Conservation (phyloP, 2,329 filamentous ascomycete genomes). For the Colletotrichum graminicola region DNA sequence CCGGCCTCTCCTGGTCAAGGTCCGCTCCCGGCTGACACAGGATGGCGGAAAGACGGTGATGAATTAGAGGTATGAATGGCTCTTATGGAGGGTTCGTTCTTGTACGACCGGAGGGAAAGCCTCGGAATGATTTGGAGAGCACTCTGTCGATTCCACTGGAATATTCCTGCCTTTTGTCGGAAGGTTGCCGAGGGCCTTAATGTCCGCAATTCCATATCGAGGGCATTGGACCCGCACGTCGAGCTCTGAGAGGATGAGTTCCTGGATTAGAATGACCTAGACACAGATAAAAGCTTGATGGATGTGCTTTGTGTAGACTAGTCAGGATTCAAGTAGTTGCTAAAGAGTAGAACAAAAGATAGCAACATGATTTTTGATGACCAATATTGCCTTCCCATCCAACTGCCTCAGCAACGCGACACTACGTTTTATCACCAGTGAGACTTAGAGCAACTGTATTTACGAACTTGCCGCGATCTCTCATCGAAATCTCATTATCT, state of each 20-base stretch:
- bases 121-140: not conserved
- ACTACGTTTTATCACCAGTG: not conserved
- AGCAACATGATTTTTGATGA: not conserved
- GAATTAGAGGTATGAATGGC: conserved; percentile 46
- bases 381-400: not conserved
- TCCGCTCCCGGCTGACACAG: conserved; percentile 57
- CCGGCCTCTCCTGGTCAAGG: conserved; percentile 54
- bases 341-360: not conserved
- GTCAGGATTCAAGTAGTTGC: not conserved
- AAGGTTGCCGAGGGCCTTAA: not conserved
- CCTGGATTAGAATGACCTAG: not conserved
- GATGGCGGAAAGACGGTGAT: conserved; percentile 62
- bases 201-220: not conserved
- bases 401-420: not conserved
- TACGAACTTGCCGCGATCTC: too few species aligned
- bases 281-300: not conserved
- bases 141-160: not conserved
- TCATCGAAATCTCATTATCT: too few species aligned
- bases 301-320: not conserved
- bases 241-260: not conserved
- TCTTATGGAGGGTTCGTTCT: not conserved
- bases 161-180: not conserved
- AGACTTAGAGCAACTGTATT: not conserved
- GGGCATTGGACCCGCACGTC: not conserved
- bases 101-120: not conserved